phyloP scores from a whole-genome alignment of 495 filamentous ascomycete genomes.

The Penicillium robsamsonii region DNA sequence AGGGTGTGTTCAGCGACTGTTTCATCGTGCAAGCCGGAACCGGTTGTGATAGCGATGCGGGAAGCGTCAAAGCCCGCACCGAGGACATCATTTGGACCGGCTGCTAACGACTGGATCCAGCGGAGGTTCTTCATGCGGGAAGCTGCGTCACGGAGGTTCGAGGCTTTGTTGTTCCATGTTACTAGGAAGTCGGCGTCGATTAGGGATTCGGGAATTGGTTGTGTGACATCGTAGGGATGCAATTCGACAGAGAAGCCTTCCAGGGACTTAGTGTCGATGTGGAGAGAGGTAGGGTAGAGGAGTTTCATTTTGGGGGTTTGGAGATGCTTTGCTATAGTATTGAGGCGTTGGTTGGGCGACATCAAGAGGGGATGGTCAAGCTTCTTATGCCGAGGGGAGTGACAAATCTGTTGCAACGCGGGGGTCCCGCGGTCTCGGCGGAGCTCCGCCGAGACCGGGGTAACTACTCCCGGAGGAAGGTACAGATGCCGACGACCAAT shows the following conservation, averaged over 20 bases:
- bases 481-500: background rate
- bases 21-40: conserved; percentile 59
- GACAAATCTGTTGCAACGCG: conserved; percentile 3
- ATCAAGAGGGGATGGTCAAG: conserved; percentile 1
- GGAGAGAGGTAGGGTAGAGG: conserved; percentile 59
- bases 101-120: conserved; percentile 62
- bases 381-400: background rate
- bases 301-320: conserved; percentile 50
- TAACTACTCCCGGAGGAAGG: conserved; percentile 1
- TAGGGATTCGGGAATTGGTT: conserved; percentile 48
- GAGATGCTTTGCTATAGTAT: background rate
- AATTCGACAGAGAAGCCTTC: conserved; percentile 52
- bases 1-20: conserved; percentile 61
- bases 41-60: conserved; percentile 47
- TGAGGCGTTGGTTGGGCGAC: background rate
- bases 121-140: conserved; percentile 47
- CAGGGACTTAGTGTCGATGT: conserved; percentile 46
- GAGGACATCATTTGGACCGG: conserved; percentile 61
- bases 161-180: conserved; percentile 54
- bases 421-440: conserved; percentile 5
- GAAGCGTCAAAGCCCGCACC: conserved; percentile 52
- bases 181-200: conserved; percentile 55
- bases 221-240: conserved; percentile 53
- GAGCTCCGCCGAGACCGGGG: conserved; percentile 8
- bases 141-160: conserved; percentile 53